Evolutionary conservation across 306 rosid species (phyloP).

Genomic region (Lablab purpureus): DNA sequence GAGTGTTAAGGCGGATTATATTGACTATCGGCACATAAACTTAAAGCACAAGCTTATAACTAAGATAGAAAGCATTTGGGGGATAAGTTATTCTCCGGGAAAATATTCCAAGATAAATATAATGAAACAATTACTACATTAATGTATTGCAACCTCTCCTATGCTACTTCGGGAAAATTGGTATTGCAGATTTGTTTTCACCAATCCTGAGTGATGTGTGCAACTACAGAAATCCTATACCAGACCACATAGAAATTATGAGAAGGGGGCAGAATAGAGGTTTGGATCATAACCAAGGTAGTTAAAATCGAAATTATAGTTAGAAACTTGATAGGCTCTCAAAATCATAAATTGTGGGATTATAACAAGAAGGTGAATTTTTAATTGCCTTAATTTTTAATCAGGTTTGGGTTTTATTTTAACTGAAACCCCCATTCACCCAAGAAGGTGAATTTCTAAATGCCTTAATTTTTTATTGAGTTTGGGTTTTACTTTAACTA

Average conservation of each 20-base stretch:
- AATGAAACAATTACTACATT: constrained; percentile 12
- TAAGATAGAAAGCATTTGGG: constrained; percentile 2
- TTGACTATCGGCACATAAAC: constrained; percentile 24
- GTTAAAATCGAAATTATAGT: too few species aligned
- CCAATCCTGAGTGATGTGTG: background rate
- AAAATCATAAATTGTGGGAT: too few species aligned
- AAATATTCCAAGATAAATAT: constrained; percentile 25
- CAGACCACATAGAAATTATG: background rate
- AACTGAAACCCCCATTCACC: too few species aligned
- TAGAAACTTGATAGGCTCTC: too few species aligned
- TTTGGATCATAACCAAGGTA: background rate
- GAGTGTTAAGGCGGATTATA: constrained; percentile 8
- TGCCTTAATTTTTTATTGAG: too few species aligned
- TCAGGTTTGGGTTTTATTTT: too few species aligned
- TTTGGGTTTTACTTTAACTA: too few species aligned
- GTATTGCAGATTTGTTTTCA: constrained; percentile 4
- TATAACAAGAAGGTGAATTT: too few species aligned
- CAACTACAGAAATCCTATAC: background rate
- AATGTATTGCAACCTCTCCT: constrained; percentile 11
- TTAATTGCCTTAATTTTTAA: too few species aligned
- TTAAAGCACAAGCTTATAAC: constrained; percentile 31
- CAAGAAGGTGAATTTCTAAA: too few species aligned
- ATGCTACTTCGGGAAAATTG: background rate
- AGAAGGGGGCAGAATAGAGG: background rate
- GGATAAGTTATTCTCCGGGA: background rate